These are phyloP conservation scores for Backusella psychrophila DNA, from an alignment of 192 early-diverging fungal species.

Conservation along the genomic window DNA sequence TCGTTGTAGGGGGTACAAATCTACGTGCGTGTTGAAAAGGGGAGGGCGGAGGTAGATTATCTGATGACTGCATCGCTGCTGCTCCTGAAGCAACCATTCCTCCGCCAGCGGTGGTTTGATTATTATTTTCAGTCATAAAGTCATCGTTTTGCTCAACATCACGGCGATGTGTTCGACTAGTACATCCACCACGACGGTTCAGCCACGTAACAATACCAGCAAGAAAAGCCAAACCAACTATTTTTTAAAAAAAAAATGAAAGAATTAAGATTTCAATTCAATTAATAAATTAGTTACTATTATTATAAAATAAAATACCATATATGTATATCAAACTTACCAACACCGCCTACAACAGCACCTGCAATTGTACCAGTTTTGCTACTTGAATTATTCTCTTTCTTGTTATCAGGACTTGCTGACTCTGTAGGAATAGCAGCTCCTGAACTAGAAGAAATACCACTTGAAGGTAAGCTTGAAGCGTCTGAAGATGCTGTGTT, in stretches of 20 bases:
- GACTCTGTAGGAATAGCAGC: neutral
- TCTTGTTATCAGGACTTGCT: neutral
- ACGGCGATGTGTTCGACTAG: constrained; percentile 8
- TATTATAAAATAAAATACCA: neutral
- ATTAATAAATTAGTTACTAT: neutral
- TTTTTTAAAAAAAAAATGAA: neutral
- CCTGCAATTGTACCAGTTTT: constrained; percentile 21
- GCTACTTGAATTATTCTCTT: neutral
- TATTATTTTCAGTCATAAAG: constrained; percentile 23
- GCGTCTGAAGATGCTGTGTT: neutral
- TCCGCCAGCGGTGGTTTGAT: neutral
- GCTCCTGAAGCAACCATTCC: constrained; percentile 5
- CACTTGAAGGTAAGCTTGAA: neutral
- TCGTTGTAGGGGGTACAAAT: constrained; percentile 11
- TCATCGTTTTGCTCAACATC: neutral
- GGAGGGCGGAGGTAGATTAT: constrained; percentile 13
- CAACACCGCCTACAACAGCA: constrained; percentile 18
- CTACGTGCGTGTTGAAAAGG: constrained; percentile 23
- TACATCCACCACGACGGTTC: constrained; percentile 35
- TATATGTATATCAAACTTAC: neutral
- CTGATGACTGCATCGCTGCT: constrained; percentile 7
- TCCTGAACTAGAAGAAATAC: neutral
- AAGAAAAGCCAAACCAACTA: constrained; percentile 32
- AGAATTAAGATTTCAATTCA: neutral
- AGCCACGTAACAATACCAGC: constrained; percentile 31